Evolutionary conservation across 331 rosid species (phyloP).

Genomic region (Quercus tomentella): DNA sequence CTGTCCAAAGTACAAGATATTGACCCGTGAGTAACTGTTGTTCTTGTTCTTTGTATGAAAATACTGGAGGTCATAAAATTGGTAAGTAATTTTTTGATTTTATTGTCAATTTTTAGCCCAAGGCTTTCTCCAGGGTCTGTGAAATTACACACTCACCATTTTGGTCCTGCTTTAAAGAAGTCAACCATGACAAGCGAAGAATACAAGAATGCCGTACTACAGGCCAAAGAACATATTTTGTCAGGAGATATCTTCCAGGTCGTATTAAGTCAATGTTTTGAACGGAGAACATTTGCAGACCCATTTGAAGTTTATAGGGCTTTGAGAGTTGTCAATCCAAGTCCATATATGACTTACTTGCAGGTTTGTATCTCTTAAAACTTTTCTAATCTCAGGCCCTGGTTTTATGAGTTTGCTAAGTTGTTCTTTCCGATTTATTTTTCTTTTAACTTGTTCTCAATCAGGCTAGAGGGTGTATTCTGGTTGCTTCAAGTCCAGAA

Average conservation of each 20-base stretch:
- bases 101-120: slow-evolving; percentile 57
- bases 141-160: slow-evolving; percentile 43
- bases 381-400: neutral
- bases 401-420: neutral
- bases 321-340: slow-evolving; percentile 82
- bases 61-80: neutral
- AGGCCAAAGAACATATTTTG: slow-evolving; percentile 71
- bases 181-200: slow-evolving; percentile 82
- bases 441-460: neutral
- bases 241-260: slow-evolving; percentile 90
- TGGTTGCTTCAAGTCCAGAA: slow-evolving; percentile 95
- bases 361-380: slow-evolving; percentile 39
- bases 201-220: slow-evolving; percentile 57
- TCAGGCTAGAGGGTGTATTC: slow-evolving; percentile 84
- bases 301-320: slow-evolving; percentile 91
- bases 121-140: slow-evolving; percentile 67
- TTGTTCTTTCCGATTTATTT: neutral
- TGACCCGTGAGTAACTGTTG: slow-evolving; percentile 43
- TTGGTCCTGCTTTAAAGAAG: slow-evolving; percentile 52
- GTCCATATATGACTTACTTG: slow-evolving; percentile 82
- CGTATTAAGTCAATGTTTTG: slow-evolving; percentile 83
- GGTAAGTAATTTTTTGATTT: slow-evolving; percentile 13
- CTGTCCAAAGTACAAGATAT: slow-evolving; percentile 56
- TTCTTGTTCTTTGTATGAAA: slow-evolving; percentile 4
- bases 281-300: slow-evolving; percentile 77